Percentiles rank a stretch among this genome's conserved stretches.
phyloP scores from a whole-genome alignment of 2,329 filamentous ascomycete genomes.

The Coniochaeta hoffmannii region DNA sequence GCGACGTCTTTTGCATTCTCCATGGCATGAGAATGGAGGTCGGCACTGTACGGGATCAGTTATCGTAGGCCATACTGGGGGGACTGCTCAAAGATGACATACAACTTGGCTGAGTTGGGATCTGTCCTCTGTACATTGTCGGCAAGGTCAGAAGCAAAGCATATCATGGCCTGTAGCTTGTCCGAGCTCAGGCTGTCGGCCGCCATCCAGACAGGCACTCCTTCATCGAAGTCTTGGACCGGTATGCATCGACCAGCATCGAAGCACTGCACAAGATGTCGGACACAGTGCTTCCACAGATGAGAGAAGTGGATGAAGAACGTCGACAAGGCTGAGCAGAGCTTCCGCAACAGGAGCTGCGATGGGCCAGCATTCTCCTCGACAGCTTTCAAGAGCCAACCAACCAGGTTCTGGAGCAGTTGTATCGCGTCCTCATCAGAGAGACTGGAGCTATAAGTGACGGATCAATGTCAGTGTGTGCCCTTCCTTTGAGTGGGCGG shows the following conservation, averaged over 20 bases:
- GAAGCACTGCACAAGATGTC: slow-evolving; percentile 55
- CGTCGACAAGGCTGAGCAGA: slow-evolving; percentile 69
- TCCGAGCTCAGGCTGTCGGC: slow-evolving; percentile 36
- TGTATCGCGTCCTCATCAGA: slow-evolving; percentile 49
- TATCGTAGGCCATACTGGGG: no score
- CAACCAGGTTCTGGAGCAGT: slow-evolving; percentile 52
- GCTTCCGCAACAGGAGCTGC: slow-evolving; percentile 59
- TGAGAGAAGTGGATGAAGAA: slow-evolving; percentile 66
- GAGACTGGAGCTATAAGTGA: slow-evolving; percentile 34
- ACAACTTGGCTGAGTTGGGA: slow-evolving; percentile 50
- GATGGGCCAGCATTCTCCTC: slow-evolving; percentile 29
- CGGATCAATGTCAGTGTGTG: slow-evolving; percentile 1
- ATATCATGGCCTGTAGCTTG: slow-evolving; percentile 51
- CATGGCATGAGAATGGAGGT: slow-evolving; percentile 43
- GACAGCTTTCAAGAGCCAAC: slow-evolving; percentile 53
- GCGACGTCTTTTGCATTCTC: slow-evolving; percentile 43
- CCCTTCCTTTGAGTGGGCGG: no score
- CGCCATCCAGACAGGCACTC: slow-evolving; percentile 15
- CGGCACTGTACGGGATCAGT: slow-evolving; percentile 9
- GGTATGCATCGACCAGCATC: slow-evolving; percentile 36
- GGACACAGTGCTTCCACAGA: slow-evolving; percentile 59
- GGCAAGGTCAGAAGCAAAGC: slow-evolving; percentile 57
- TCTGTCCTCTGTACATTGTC: slow-evolving; percentile 65
- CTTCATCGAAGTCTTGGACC: slow-evolving; percentile 37
- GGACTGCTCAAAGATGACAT: slow-evolving; percentile 13